Evolutionary conservation across 345 rosid genomes (phyloP).

Genomic region (Fremontodendron californicum): DNA sequence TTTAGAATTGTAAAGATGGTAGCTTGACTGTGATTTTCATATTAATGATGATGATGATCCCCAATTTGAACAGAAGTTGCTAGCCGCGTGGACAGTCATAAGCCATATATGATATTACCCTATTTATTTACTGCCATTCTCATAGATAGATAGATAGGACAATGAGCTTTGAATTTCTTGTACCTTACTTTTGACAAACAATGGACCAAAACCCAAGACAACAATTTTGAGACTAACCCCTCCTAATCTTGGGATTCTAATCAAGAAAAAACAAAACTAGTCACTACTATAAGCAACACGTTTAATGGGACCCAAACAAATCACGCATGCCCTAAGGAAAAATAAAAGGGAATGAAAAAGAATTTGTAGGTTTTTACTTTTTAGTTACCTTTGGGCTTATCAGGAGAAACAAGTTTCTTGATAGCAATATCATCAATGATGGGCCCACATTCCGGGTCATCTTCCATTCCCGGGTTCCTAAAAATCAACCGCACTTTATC

Average conservation of each 20-base stretch:
- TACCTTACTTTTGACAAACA: background rate
- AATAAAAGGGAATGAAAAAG: background rate
- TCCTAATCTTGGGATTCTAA: no score
- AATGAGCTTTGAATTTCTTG: background rate
- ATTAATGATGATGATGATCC: background rate
- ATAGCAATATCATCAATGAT: slow-evolving; percentile 82
- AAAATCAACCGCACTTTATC: slow-evolving; percentile 52
- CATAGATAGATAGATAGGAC: no score
- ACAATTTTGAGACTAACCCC: no score
- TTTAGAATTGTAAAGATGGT: background rate
- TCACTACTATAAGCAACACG: no score
- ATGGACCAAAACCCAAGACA: no score
- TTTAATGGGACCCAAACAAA: background rate
- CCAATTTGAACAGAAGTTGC: background rate
- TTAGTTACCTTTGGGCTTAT: slow-evolving; percentile 68
- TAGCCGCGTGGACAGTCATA: background rate
- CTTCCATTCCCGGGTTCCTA: slow-evolving; percentile 92
- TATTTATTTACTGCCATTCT: background rate
- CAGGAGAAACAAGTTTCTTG: slow-evolving; percentile 80
- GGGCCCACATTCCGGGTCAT: slow-evolving; percentile 97
- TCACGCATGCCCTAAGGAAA: background rate
- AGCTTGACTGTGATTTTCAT: background rate
- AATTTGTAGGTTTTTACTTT: background rate
- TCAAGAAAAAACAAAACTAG: no score
- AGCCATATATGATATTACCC: no score